These are phyloP conservation scores for Suillus variegatus DNA, from an alignment of 768 basidiomycete genomes.

Conservation along the genomic window DNA sequence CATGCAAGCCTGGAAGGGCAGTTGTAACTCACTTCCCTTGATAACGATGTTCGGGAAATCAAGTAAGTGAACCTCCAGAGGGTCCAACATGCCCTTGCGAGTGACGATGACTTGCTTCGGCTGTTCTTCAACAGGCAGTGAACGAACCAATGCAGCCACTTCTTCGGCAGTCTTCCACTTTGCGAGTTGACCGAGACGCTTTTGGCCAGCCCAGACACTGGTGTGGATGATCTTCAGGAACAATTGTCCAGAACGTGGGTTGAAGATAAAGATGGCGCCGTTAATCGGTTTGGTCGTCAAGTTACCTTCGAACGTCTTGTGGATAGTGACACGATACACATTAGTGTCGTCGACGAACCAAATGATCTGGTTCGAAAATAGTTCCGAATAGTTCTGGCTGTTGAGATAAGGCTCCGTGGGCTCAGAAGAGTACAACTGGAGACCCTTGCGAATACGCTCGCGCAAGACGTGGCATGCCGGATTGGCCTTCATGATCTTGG, in stretches of 20 bases:
- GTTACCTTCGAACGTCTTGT: conserved; percentile 99
- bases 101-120: conserved; percentile 99
- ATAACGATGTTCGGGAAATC: conserved; percentile 99
- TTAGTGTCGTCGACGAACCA: conserved; percentile 99
- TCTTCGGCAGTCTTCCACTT: conserved; percentile 99
- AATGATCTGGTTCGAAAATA: conserved; percentile 98
- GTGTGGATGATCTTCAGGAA: conserved; percentile 99
- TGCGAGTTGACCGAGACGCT: conserved; percentile 97
- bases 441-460: conserved; percentile 97
- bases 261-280: conserved; percentile 98
- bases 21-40: conserved; percentile 96
- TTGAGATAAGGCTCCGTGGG: conserved; percentile 99
- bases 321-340: conserved; percentile 98
- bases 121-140: conserved; percentile 99
- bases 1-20: conserved; percentile 99
- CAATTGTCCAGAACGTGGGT: conserved; percentile 95
- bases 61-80: conserved; percentile 95
- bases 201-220: conserved; percentile 99
- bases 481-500: conserved; percentile 99
- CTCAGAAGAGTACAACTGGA: conserved; percentile 98
- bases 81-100: conserved; percentile 99
- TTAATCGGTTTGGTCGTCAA: conserved; percentile 99
- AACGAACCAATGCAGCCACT: conserved; percentile 96
- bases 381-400: conserved; percentile 95
- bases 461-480: conserved; percentile 96